Base-by-base conservation (phyloP, 169 alveolate genomes). In the Amoebophrya sp. region DNA sequence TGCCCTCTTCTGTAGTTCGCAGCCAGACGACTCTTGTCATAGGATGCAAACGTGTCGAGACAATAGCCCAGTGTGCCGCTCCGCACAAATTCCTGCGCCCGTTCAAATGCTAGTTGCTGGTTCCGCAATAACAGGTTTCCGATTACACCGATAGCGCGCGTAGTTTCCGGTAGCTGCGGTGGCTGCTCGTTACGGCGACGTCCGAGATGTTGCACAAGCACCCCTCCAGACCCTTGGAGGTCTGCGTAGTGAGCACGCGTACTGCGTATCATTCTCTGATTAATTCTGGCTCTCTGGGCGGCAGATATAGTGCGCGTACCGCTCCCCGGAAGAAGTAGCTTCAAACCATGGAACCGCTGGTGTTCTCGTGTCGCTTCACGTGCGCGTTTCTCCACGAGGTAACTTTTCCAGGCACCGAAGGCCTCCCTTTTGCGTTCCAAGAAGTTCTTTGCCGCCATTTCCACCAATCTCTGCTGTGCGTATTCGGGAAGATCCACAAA, bases 341-440 rank as follows among this genome's bases (percentile, higher is more conserved):
- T 65, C 26, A 65, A 65, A 29, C 83, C 83, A 6, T 65, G 83
- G n/a, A 65, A 65, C 83, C n/a, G 18, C 83, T 65, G 83, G 83
- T 65, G 83, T 36, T 65, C 83, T 6, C n/a, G 83, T 29, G 83
- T 65, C 33, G 10, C 36, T 29, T 1, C 33, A 1, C 33, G 18
- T 26, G 18, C 26, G 38, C 26, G 2, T 18, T 65, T 6, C 83
- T 65, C 36, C 36, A 65, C n/a, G 2, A 65, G n/a, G 83, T 6
- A 18, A 10, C 33, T 6, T 36, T 65, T 65, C 83, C 83, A 65
- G 26, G 3, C n/a, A 6, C 2, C 2, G 26, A 65, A 65, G 33
- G 38, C 18, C 83, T 29, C 26, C 83, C 33, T 6, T 36, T 36
- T 29, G 2, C 83, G 2, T 10, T 26, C 36, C 83, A 6, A 1